Evolutionary conservation across 805 yeast species (phyloP), one percentile per base, ranked within the genome.

Genomic region (Ogataea ramenticola): DNA sequence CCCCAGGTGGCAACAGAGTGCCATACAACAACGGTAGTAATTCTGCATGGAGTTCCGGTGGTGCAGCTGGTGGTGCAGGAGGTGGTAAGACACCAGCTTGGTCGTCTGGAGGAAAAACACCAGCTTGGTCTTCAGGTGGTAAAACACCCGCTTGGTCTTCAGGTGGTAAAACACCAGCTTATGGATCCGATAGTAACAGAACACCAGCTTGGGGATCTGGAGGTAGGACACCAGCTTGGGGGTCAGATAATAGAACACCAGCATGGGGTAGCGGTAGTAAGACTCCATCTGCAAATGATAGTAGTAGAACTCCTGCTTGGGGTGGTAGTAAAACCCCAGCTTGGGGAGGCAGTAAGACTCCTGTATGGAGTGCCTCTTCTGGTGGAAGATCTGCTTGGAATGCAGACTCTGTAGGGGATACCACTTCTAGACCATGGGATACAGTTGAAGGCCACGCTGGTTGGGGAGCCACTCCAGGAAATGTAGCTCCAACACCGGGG

Each of bases 51-150:
- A 45, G 48, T 17, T 36, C 57, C 7, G 65, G 64, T 30, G 71
- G 69, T 3, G 61, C 6, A 24, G 10, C 10, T 24, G 27, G 52
- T 39, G 62, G 72, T 15, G 75, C 81, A 1, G 67, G 78, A 3
- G 55, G 52, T 6, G 66, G 67, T 3, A 66, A 58, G 46, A 70
- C 76, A n/a, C 78, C 82, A 6, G 68, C 79, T 1, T 74, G 83
- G 79, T 53, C 56, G 26, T 44, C 53, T 14, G 50, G 58, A 45
- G 60, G 62, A 29, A 60, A 57, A 45, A 67, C 75, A 14, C 76
- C 82, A 2, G 67, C 80, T 1, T 75, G 84, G 81, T 51, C 36
- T 49, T 49, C 43, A 48, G 59, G 54, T 54, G 70, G 47, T 48
- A 64, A 56, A 38, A 67, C 74, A 14, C 76, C 82, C 2, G 67